These are phyloP conservation scores for Garcia nutans DNA, from an alignment of 345 rosid genomes.

Conservation along the genomic window DNA sequence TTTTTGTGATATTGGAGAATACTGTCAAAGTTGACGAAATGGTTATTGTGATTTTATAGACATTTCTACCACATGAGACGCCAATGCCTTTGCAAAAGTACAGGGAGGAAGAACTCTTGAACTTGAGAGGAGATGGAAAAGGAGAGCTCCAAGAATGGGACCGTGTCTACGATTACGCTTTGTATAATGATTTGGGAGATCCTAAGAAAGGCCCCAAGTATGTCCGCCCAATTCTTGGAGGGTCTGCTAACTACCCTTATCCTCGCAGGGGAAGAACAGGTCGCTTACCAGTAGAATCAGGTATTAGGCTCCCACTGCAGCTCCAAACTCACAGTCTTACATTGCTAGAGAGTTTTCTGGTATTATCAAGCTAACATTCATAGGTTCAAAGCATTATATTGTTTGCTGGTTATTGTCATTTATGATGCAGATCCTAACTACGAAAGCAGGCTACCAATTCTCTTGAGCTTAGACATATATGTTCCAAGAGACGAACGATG, in stretches of 20 bases:
- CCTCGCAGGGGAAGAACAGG: conserved; percentile 54
- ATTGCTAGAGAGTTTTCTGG: too few relatives aligned
- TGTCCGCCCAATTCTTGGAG: conserved; percentile 47
- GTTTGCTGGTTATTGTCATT: background rate
- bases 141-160: conserved; percentile 45
- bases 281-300: conserved; percentile 34
- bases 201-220: conserved; percentile 36
- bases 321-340: too few relatives aligned
- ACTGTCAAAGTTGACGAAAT: background rate
- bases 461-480: conserved; percentile 32
- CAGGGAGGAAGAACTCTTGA: conserved; percentile 40
- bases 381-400: background rate
- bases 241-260: conserved; percentile 41
- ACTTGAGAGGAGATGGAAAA: conserved; percentile 40
- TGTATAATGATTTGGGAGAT: conserved; percentile 45
- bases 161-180: conserved; percentile 47
- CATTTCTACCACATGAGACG: conserved; percentile 40
- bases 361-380: too few relatives aligned
- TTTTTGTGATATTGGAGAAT: background rate
- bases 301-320: conserved; percentile 8
- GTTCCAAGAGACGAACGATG: conserved; percentile 45
- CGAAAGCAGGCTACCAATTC: conserved; percentile 36
- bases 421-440: conserved; percentile 32
- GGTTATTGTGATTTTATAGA: conserved; percentile 9
- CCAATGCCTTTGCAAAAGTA: conserved; percentile 37